Evolutionary conservation across 1,284 basidiomycete species (phyloP), one percentile per base, ranked within the genome.

Genomic region (Sanghuangporus baumii): DNA sequence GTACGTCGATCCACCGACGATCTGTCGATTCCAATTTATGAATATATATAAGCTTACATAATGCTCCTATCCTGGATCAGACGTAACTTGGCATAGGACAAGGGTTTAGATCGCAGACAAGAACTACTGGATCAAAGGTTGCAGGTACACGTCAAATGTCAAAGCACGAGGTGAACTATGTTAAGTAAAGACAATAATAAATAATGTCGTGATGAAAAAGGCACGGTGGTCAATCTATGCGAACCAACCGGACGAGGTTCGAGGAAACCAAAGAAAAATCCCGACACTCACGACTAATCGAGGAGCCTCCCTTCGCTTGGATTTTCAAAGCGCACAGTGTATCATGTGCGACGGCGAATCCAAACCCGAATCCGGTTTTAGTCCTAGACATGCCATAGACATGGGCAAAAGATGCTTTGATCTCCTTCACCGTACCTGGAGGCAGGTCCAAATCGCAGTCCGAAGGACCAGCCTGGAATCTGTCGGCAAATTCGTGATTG

Each of bases 371-470:
- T 8, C 23, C 56, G 37, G 54, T 40, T n/a, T 58, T 57, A n/a
- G 55, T 9, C 18, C n/a, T 34, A 11, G 38, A 51, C 31, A 41
- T 52, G 12, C 23, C 0, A 58, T 61, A 65, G 0, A 16, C 38
- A 48, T 79, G 78, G 0, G 84, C 83, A 50, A 74, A 80, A 0
- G 83, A 84, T 0, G 83, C 83, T 66, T 80, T 84, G 20, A 85
- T 66, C 12, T 69, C 71, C n/a, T 75, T 70, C 34, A 52, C 18
- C 23, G 8, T 14, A 18, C 18, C 37, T 9, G 38, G 18, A 3
- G 55, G 55, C 8, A 43, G 16, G 26, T 16, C 26, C 26, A 31
- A 31, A 4, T 5, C 14, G 16, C 36, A 50, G n/a, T 52, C 55
- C 12, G 54, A 41, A 20, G 63, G 63, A 31, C 54, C 55, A 14